A percentile compares a stretch with the other conserved stretches of the same genome.
phyloP scores from a whole-genome alignment of 2,329 filamentous ascomycete species.

The Remersonia thermophila region DNA sequence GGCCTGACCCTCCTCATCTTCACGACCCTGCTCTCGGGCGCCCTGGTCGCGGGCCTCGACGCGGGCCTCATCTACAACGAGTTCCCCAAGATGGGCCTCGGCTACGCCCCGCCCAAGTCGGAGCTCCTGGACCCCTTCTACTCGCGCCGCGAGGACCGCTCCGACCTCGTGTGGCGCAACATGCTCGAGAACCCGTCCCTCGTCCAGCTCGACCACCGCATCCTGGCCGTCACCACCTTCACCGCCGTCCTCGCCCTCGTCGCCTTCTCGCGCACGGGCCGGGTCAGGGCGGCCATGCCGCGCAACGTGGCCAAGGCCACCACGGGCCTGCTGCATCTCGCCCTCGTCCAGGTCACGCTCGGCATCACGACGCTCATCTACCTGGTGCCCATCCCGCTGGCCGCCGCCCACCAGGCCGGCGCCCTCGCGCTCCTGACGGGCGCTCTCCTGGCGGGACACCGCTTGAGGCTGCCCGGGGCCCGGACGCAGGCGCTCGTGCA shows the following conservation, averaged over 20 bases:
- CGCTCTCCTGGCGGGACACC: constrained; percentile 64
- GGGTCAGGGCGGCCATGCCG: constrained; percentile 46
- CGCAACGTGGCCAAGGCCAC: constrained; percentile 54
- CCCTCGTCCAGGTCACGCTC: constrained; percentile 66
- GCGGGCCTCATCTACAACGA: constrained; percentile 98
- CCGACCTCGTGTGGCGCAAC: constrained; percentile 93
- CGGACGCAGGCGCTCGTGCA: constrained; percentile 46
- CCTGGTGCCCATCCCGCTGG: constrained; percentile 78
- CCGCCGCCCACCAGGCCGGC: constrained; percentile 86
- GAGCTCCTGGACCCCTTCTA: constrained; percentile 85
- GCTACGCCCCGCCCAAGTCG: constrained; percentile 64
- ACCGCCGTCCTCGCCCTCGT: constrained; percentile 67
- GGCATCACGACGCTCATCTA: constrained; percentile 89
- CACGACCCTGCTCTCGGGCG: constrained; percentile 83
- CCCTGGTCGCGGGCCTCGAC: constrained; percentile 85
- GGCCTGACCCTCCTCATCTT: constrained; percentile 68
- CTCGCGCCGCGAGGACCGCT: constrained; percentile 61
- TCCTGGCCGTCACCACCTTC: constrained; percentile 83
- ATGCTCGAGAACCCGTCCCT: constrained; percentile 93
- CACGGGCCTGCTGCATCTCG: constrained; percentile 70
- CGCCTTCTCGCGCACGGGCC: constrained; percentile 62
- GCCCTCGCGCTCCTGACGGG: constrained; percentile 75
- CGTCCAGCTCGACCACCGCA: constrained; percentile 90
- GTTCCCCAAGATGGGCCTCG: constrained; percentile 87
- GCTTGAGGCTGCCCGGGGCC: constrained; percentile 60